phyloP scores from a whole-genome alignment of 108 stramenopile species.

The Chaetoceros muelleri region DNA sequence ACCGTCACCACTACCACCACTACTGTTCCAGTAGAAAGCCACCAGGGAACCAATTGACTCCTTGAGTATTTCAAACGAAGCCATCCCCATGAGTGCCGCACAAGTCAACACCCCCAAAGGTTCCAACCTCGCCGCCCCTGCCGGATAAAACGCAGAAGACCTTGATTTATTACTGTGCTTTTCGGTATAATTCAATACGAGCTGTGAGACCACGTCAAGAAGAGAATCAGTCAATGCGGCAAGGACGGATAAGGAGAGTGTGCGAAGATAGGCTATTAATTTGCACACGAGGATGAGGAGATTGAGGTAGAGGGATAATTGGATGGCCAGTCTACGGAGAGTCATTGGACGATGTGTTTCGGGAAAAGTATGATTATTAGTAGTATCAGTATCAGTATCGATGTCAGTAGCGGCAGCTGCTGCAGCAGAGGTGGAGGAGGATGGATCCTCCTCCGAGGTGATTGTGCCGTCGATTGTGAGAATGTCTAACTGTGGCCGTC shows the following conservation, averaged over 20 bases:
- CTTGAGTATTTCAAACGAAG: conserved; percentile 80
- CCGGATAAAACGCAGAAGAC: conserved; percentile 78
- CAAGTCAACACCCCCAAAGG: conserved; percentile 88
- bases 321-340: conserved; percentile 61
- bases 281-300: conserved; percentile 72
- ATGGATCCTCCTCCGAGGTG: too few relatives aligned
- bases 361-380: too few relatives aligned
- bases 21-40: conserved; percentile 22
- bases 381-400: too few relatives aligned
- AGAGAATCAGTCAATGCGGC: conserved; percentile 84
- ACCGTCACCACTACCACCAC: conserved; percentile 19
- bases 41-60: conserved; percentile 25
- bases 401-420: too few relatives aligned
- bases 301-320: conserved; percentile 72
- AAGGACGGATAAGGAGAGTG: conserved; percentile 72
- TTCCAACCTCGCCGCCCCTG: conserved; percentile 84
- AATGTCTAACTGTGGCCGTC: too few relatives aligned
- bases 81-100: conserved; percentile 92
- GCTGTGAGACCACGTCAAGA: conserved; percentile 84
- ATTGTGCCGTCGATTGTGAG: too few relatives aligned
- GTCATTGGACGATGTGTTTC: too few relatives aligned
- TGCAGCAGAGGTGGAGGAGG: too few relatives aligned
- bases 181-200: conserved; percentile 78
- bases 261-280: conserved; percentile 59
- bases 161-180: conserved; percentile 55